These are phyloP conservation scores for Amphibolis antarctica DNA, from an alignment of 106 monocot genomes.

Conservation along the genomic window DNA sequence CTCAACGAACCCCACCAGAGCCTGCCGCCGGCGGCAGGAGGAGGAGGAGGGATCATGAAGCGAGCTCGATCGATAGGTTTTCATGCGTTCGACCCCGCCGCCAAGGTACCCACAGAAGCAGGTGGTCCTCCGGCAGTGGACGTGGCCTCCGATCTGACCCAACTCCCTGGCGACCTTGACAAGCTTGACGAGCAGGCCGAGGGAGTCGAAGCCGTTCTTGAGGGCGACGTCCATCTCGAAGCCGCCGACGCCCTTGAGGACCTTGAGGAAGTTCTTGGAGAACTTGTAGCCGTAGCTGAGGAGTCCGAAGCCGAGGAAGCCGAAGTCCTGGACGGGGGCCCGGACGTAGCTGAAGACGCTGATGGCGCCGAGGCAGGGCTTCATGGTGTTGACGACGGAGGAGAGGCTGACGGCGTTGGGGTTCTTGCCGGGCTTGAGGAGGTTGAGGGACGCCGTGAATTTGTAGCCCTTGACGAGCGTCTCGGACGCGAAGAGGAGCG, in stretches of 20 bases:
- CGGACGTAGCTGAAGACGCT: constrained; percentile 21
- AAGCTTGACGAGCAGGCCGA: constrained; percentile 29
- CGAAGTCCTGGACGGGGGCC: constrained; percentile 6
- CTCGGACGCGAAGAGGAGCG: constrained; percentile 30
- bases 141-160: constrained; percentile 4
- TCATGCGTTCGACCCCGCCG: neutral
- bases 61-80: neutral
- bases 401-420: neutral
- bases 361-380: constrained; percentile 21
- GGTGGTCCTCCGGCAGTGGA: neutral
- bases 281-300: constrained; percentile 44
- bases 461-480: constrained; percentile 32
- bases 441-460: constrained; percentile 18
- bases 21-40: too few species aligned
- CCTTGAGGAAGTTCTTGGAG: constrained; percentile 39
- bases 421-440: neutral
- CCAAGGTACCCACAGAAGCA: neutral
- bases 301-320: constrained; percentile 19
- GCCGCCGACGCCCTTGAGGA: constrained; percentile 34
- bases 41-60: neutral
- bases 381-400: constrained; percentile 10
- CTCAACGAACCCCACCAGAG: neutral
- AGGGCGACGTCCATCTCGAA: constrained; percentile 28
- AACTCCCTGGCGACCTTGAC: constrained; percentile 31
- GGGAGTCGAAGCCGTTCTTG: constrained; percentile 27